Conservation (phyloP, 441 rosid genomes). For the Pelargonium hybrid region DNA sequence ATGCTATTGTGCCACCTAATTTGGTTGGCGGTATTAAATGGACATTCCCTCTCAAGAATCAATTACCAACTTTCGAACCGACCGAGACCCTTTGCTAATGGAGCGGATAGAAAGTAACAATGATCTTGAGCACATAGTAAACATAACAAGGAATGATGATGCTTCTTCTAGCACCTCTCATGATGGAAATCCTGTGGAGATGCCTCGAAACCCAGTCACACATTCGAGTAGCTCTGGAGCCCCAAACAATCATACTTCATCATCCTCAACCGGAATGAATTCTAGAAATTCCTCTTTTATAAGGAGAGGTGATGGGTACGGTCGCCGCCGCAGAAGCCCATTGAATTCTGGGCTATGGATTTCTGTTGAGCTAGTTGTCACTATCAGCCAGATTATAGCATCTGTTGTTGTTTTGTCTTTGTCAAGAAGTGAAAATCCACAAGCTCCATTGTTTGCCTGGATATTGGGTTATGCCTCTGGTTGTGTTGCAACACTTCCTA, state of each 20-base stretch:
- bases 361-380: constrained; percentile 66
- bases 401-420: constrained; percentile 60
- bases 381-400: constrained; percentile 78
- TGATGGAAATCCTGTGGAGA: constrained; percentile 29
- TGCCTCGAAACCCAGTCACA: constrained; percentile 33
- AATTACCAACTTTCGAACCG: constrained; percentile 26
- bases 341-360: constrained; percentile 88
- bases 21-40: constrained; percentile 44
- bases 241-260: constrained; percentile 30
- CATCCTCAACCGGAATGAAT: constrained; percentile 36
- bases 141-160: constrained; percentile 35
- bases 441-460: constrained; percentile 75
- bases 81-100: constrained; percentile 49
- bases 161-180: constrained; percentile 38
- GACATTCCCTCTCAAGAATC: constrained; percentile 39
- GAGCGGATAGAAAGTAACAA: constrained; percentile 37
- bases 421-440: constrained; percentile 70
- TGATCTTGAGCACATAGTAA: constrained; percentile 47
- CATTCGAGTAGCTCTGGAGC: constrained; percentile 29
- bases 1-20: constrained; percentile 24
- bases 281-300: constrained; percentile 35
- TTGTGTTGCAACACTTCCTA: constrained; percentile 79
- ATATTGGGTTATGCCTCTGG: constrained; percentile 89
- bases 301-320: constrained; percentile 45
- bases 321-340: constrained; percentile 73